phyloP scores from a whole-genome alignment of 1,284 basidiomycete species.

The Melampsora occidentalis region DNA sequence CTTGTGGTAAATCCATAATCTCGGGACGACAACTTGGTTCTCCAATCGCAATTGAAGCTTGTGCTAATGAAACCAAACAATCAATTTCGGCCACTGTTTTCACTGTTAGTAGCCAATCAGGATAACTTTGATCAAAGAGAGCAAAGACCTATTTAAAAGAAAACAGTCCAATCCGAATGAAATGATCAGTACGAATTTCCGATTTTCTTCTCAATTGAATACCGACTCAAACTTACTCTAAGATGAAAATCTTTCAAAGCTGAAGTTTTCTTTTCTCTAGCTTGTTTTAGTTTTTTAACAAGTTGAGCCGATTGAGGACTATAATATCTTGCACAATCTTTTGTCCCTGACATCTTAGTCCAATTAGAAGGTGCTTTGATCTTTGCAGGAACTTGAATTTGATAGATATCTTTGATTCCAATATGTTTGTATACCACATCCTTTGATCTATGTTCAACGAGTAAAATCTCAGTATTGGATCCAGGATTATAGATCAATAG shows the following conservation, averaged over 20 bases:
- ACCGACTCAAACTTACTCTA: conserved; percentile 57
- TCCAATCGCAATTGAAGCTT: conserved; percentile 81
- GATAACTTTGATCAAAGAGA: conserved; percentile 51
- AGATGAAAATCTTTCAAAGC: conserved; percentile 77
- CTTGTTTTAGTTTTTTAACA: conserved; percentile 81
- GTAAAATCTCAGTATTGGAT: neutral
- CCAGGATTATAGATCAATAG: neutral
- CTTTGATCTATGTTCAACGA: conserved; percentile 28
- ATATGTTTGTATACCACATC: conserved; percentile 48
- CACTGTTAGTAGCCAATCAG: conserved; percentile 51
- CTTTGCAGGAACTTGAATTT: conserved; percentile 68
- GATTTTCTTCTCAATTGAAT: neutral
- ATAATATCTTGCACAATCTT: conserved; percentile 66
- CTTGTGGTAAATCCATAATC: conserved; percentile 74
- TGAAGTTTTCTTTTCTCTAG: conserved; percentile 75
- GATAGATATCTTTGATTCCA: conserved; percentile 67
- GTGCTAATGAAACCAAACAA: conserved; percentile 87
- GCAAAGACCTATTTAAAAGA: conserved; percentile 47
- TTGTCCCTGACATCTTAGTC: conserved; percentile 76
- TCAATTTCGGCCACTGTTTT: conserved; percentile 79
- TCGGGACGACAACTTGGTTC: conserved; percentile 88
- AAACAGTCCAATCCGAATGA: neutral
- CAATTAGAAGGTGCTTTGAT: conserved; percentile 74
- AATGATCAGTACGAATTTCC: neutral
- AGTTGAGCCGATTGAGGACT: conserved; percentile 69